Evolutionary conservation across 176 grass and related monocot genomes (phyloP), one percentile per base, ranked within the genome.

Genomic region (Urochloa ruziziensis): DNA sequence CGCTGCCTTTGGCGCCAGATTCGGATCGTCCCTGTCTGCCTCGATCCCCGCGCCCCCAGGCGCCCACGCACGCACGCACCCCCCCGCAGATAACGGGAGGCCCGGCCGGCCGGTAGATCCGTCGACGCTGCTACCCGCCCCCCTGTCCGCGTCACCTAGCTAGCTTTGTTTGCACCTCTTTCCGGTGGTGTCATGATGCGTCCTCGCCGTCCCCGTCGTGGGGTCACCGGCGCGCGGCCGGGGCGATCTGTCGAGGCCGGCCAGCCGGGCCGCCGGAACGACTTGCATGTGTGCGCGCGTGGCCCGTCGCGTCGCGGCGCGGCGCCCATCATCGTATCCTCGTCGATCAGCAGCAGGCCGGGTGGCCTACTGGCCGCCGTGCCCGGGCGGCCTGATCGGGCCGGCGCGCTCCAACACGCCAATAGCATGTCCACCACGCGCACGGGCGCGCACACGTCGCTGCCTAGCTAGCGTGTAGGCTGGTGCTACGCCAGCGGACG

Each of bases 11-110:
- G 56, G 4, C 66, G 15, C 46, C 79, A 88, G 87, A 85, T 89
- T 71, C 88, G 77, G 82, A 81, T 81, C 77, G 82, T 21, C 53
- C 62, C 23, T 44, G 21, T 24, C 65, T n/a, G 51, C 37, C 77
- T 35, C 70, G 79, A 69, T 69, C 85, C 71, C 29, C 39, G 19
- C 46, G 40, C 52, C 2, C 19, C 49, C 49, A 4, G 18, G 17
- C 49, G 37, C 37, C 37, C 37, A 39, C 37, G 39, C 36, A 37
- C 6, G 36, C 36, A 37, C 6, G 36, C 21, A 10, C 9, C n/a
- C 54, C 23, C 34, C 73, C 82, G 59, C 24, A 39, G 73, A 84
- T 67, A 67, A 84, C 73, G 82, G 72, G 14, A 57, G 51, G 46
- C 15, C 51, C 51, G 60, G 34, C 17, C 33, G 33, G 1, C n/a